Base-by-base conservation (phyloP, 1,284 basidiomycete species). In the Singerocomus inundabilis region DNA sequence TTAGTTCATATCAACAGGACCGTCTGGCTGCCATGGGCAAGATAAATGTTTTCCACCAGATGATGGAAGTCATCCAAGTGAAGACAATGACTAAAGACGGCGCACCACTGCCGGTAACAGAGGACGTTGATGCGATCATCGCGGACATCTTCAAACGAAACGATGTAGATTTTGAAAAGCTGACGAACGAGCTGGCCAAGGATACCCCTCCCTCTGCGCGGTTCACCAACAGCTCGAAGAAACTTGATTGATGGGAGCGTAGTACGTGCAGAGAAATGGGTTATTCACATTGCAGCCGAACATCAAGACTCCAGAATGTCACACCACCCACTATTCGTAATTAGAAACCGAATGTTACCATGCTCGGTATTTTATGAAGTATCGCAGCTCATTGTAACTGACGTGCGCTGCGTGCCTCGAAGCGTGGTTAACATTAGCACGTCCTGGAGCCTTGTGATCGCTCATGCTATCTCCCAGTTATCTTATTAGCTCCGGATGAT, bases 41-140 rank as follows among this genome's bases (percentile, higher is more conserved):
- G 38, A 32, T 49, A 2, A 50, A 67, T 13, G 66, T 69, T 21
- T 66, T 66, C 43, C 31, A 51, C 21, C 67, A 66, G 41, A 60
- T 68, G 58, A 68, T 69, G 58, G 67, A 66, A 40, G 64, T 67
- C 36, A 62, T 66, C 6, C 67, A 64, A 46, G 54, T 58, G 34
- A 68, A 69, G 32, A 68, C 67, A 2, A 25, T 68, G 44, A 35
- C 66, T 1, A 56, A 55, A 31, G 56, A 62, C 2, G 64, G 66
- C 26, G 40, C 26, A 34, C 50, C 55, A 1, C 37, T 66, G 4
- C 52, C 56, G 16, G 56, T 69, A 21, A 57, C 66, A 0, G 66
- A 62, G 24, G 66, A 66, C 16, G 67, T 65, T 4, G 64, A 66
- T 45, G 48, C 50, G 21, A 67, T 69, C 39, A 54, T 66, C 28